Base-by-base conservation (phyloP, 139 green algal genomes). In the Edaphochlamys debaryana region DNA sequence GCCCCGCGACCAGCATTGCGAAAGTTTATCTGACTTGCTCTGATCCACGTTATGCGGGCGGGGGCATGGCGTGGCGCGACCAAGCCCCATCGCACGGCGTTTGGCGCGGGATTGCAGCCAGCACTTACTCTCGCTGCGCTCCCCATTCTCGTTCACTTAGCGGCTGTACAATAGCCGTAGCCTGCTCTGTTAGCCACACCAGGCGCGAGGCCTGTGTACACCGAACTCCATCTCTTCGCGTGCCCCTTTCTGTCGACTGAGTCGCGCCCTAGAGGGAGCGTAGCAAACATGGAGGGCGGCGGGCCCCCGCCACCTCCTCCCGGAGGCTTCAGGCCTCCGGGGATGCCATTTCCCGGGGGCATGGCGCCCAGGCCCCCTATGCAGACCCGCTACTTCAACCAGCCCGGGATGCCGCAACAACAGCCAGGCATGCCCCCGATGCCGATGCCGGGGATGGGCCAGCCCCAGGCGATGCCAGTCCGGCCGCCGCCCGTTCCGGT, bases 301-400 rank as follows among this genome's bases (percentile, higher is more conserved):
- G 63, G 63, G 23, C 76, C 76, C 38, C 76, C 76, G 40, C 76
- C 76, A 52, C 76, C 76, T 30, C 74, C 60, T 58, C 74, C 74
- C 34, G 58, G 37, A 20, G 70, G 60, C 15, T 75, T 75, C 76
- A 40, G 73, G 72, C 58, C 52, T 42, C 54, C 69, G 42, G 66
- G 42, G n/a, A 42, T 42, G n/a, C 76, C 76, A 30, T 17, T 25
- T 20, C 15, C 5, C 27, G 76, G 76, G 17, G 34, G 70, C 6
- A 66, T 73, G 63, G 38, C 42, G 32, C 76, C 63, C 3, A 73
- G 66, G 76, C 38, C 60, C 2, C 60, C 60, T 8, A 58, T 70
- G 60, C 76, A 82, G 25, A 82, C 76, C 4, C 45, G 76, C 3
- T 82, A 82, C 32, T 82, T 82, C 42, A 82, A 82, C 37, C 76